Conservation (phyloP, 1,284 basidiomycete genomes). For the Taiwanofungus camphoratus region DNA sequence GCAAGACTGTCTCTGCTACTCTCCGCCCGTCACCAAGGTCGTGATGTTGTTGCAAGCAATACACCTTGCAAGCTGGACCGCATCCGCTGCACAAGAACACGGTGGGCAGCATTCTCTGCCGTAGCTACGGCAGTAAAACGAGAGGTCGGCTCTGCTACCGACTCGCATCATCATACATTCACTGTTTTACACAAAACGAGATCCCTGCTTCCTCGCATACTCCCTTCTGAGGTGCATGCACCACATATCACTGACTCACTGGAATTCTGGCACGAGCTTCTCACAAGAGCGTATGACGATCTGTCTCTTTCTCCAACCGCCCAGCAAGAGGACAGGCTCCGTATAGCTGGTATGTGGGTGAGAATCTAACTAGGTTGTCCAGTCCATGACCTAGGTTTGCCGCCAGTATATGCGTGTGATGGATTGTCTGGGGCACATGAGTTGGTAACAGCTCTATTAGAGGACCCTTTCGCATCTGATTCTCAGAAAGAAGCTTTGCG, state of each 20-base stretch:
- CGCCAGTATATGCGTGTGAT: conserved; percentile 50
- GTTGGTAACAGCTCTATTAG: conserved; percentile 61
- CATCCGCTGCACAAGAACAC: conserved; percentile 1
- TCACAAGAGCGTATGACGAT: conserved; percentile 31
- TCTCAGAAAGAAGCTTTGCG: conserved; percentile 34
- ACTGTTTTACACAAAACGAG: conserved; percentile 36
- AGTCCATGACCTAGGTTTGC: conserved; percentile 5
- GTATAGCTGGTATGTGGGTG: conserved; percentile 42
- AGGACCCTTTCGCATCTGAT: conserved; percentile 57
- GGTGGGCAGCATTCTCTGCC: conserved; percentile 13
- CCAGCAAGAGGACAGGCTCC: conserved; percentile 20
- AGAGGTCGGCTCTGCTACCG: conserved; percentile 4
- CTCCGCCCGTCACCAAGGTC: conserved; percentile 10
- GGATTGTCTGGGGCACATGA: conserved; percentile 44
- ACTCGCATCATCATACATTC: conserved; percentile 17
- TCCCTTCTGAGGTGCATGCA: conserved; percentile 20
- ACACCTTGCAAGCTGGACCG: not conserved
- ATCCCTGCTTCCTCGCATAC: conserved; percentile 34
- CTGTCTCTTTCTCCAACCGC: conserved; percentile 24
- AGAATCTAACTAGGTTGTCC: not conserved
- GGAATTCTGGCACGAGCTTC: conserved; percentile 36
- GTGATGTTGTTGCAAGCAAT: not conserved
- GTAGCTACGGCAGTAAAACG: conserved; percentile 2
- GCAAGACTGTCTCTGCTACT: conserved; percentile 18
- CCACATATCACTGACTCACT: conserved; percentile 17